Conservation (phyloP, 306 rosid genomes). For the Cajanus cajan region DNA sequence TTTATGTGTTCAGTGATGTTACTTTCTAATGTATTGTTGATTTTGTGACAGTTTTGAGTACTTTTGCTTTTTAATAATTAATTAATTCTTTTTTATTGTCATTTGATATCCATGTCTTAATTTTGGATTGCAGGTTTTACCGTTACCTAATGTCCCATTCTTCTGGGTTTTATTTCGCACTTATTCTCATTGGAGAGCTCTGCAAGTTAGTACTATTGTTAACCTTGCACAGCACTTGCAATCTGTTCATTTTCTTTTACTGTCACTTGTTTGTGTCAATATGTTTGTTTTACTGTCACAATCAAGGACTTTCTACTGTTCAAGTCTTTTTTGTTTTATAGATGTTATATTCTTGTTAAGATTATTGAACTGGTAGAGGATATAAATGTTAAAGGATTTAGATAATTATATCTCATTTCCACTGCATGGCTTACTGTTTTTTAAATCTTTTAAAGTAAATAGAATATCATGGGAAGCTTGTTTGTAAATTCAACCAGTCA, state of each 20-base stretch:
- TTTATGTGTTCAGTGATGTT: slow-evolving; percentile 46
- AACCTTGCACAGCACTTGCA: slow-evolving; percentile 6
- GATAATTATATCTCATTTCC: neutral
- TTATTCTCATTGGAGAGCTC: slow-evolving; percentile 94
- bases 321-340: neutral
- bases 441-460: neutral
- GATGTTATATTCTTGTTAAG: neutral
- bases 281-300: neutral
- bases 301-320: neutral
- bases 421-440: neutral
- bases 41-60: neutral
- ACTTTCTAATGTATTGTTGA: neutral
- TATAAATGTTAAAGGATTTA: neutral
- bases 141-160: slow-evolving; percentile 87
- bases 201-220: slow-evolving; percentile 51
- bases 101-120: slow-evolving; percentile 10
- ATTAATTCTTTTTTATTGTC: neutral
- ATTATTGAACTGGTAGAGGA: neutral
- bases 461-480: neutral
- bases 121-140: slow-evolving; percentile 68
- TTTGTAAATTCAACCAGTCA: slow-evolving; percentile 9
- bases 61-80: slow-evolving; percentile 3
- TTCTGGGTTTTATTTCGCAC: slow-evolving; percentile 85
- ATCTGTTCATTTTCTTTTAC: neutral
- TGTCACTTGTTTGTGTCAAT: neutral